These are phyloP conservation scores for Eutypa lata DNA, from an alignment of 2,329 filamentous ascomycete genomes.

Conservation along the genomic window DNA sequence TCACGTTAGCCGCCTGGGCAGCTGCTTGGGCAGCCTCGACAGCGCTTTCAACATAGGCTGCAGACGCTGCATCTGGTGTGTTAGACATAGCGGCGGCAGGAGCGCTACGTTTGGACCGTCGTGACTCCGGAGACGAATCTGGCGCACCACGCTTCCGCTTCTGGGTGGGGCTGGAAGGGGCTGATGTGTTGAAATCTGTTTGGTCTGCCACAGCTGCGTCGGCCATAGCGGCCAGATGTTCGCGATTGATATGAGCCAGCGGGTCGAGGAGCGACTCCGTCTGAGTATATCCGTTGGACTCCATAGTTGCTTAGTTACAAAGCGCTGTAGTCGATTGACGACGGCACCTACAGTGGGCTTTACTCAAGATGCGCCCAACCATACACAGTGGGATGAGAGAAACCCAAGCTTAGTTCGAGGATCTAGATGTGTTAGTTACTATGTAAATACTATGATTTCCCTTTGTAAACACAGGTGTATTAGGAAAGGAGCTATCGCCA, in stretches of 20 bases:
- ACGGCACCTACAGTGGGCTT: slow-evolving; percentile 17
- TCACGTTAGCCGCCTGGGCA: slow-evolving; percentile 37
- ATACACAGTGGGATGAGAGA: background rate
- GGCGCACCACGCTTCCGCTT: slow-evolving; percentile 53
- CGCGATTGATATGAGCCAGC: slow-evolving; percentile 27
- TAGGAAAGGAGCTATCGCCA: background rate
- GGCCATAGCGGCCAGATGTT: slow-evolving; percentile 41
- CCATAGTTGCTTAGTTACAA: slow-evolving; percentile 21
- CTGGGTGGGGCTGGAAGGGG: slow-evolving; percentile 41
- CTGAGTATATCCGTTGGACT: slow-evolving; percentile 29
- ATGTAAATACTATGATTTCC: background rate
- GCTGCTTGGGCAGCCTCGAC: slow-evolving; percentile 45
- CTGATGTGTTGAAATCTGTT: slow-evolving; percentile 41
- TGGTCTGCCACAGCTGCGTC: slow-evolving; percentile 45
- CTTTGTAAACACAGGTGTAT: background rate
- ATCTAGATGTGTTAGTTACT: background rate
- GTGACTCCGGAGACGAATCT: slow-evolving; percentile 44
- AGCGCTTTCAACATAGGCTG: slow-evolving; percentile 53
- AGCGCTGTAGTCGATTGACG: slow-evolving; percentile 10
- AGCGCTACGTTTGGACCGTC: slow-evolving; percentile 48
- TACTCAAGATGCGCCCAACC: slow-evolving; percentile 10
- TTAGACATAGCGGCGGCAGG: slow-evolving; percentile 42
- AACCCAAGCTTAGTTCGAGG: background rate
- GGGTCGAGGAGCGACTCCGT: slow-evolving; percentile 30
- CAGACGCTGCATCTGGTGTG: slow-evolving; percentile 39